A percentile compares a stretch with the other conserved stretches of the same genome.
Evolutionary conservation across 805 yeast species (phyloP).

Genomic region (Teunomyces panamensis): DNA sequence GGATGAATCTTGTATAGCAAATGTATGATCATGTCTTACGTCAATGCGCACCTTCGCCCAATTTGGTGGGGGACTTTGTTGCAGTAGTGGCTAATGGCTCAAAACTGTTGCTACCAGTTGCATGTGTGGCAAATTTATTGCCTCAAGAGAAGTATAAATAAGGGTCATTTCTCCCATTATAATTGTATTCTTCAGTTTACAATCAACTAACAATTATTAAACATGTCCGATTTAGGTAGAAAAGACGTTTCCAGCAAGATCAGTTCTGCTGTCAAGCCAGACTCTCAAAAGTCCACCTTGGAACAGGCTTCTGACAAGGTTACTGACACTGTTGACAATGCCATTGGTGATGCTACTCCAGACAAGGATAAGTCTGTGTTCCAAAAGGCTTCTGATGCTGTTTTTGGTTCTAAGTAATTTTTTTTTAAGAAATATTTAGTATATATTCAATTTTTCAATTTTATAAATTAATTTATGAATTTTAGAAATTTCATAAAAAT

Average conservation of each 20-base stretch:
- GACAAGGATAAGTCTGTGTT: conserved; percentile 36
- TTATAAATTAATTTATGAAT: too few species aligned
- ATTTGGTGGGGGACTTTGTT: too few species aligned
- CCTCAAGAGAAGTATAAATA: background rate
- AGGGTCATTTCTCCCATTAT: background rate
- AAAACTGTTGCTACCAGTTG: background rate
- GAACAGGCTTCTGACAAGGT: conserved; percentile 39
- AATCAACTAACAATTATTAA: conserved; percentile 4
- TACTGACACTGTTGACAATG: conserved; percentile 34
- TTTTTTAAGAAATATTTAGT: background rate
- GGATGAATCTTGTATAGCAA: conserved; percentile 20
- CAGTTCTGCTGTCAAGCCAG: conserved; percentile 38
- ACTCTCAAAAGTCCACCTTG: conserved; percentile 36
- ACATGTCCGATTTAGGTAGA: conserved; percentile 44
- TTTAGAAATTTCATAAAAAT: too few species aligned
- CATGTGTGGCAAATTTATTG: background rate
- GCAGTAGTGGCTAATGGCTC: background rate
- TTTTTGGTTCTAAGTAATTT: conserved; percentile 38
- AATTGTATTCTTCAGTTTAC: background rate
- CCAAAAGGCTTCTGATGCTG: conserved; percentile 44
- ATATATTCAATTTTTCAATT: background rate
- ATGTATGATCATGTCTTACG: background rate
- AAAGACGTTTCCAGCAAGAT: conserved; percentile 40
- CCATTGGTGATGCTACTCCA: conserved; percentile 35
- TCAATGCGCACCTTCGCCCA: too few species aligned